phyloP scores from a whole-genome alignment of 441 rosid species.

The Monsonia emarginata region DNA sequence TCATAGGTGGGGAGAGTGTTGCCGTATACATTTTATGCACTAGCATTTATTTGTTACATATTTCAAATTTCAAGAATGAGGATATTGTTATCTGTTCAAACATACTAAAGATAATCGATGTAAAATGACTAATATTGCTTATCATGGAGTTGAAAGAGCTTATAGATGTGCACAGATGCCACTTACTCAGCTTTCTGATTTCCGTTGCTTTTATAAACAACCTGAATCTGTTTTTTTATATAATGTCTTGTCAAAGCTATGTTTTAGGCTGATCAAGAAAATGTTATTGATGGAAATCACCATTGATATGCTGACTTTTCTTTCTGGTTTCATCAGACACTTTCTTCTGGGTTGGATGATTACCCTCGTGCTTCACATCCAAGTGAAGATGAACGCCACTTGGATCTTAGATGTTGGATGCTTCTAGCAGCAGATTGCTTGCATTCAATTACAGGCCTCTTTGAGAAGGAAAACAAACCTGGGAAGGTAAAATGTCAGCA shows the following conservation, averaged over 20 bases:
- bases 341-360: constrained; percentile 94
- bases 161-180: neutral
- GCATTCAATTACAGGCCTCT: constrained; percentile 54
- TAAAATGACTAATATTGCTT: neutral
- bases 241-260: neutral
- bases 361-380: constrained; percentile 99
- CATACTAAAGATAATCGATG: neutral
- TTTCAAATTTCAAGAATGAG: neutral
- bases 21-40: neutral
- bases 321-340: constrained; percentile 45
- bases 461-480: constrained; percentile 34
- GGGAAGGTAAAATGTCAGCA: constrained; percentile 37
- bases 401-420: constrained; percentile 99
- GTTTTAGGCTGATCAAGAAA: neutral
- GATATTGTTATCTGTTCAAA: neutral
- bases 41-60: neutral
- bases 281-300: neutral
- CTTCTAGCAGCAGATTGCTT: constrained; percentile 93
- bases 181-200: too few species aligned
- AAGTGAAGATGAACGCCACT: constrained; percentile 75
- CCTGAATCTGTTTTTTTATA: neutral
- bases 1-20: neutral
- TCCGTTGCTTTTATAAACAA: too few species aligned
- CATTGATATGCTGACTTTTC: constrained; percentile 19
- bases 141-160: neutral